Evolutionary conservation across 1,284 basidiomycete species (phyloP), one percentile per base, ranked within the genome.

Genomic region (Abortiporus biennis): DNA sequence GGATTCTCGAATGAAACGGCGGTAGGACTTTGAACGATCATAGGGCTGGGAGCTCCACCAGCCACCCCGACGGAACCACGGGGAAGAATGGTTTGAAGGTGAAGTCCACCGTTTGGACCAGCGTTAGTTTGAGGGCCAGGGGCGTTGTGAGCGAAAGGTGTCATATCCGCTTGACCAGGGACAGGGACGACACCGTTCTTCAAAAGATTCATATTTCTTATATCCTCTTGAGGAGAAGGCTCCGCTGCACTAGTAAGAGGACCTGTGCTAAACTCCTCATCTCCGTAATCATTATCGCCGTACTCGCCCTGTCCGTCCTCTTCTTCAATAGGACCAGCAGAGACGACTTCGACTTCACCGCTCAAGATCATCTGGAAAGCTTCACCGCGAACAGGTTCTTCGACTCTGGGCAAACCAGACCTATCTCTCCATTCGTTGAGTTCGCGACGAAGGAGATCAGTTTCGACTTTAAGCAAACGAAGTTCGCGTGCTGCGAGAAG

Each of bases 401-500:
- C 80, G 54, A 84, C 69, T 52, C 73, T 71, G 15, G 78, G 80
- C 37, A 86, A 73, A 39, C 72, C 75, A 19, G 78, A 76, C 32
- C 85, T 78, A 54, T 82, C 78, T 46, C 89, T 81, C 88, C 89
- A 92, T 53, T 91, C 85, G 65, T 93, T 91, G 56, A 91, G 71
- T 61, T 93, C 90, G 38, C 80, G 74, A 36, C 89, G 75, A 52
- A 93, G 79, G 13, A 82, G 80, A 60, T 92, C 87, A 9, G 84
- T 67, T 65, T 93, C 88, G 52, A 73, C 64, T 55, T 85, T 84
- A 56, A 93, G 60, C 39, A 78, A 61, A 43, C 88, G 83, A 38
- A 92, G 71, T 59, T 92, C 82, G 50, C 80, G 76, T 9, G 85
- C 76, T 17, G 89, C 88, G 43, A 88, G 68, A 33, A 85, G 66